Base-by-base conservation (phyloP, 208 protist genomes). In the Trichomonas gallinae region DNA sequence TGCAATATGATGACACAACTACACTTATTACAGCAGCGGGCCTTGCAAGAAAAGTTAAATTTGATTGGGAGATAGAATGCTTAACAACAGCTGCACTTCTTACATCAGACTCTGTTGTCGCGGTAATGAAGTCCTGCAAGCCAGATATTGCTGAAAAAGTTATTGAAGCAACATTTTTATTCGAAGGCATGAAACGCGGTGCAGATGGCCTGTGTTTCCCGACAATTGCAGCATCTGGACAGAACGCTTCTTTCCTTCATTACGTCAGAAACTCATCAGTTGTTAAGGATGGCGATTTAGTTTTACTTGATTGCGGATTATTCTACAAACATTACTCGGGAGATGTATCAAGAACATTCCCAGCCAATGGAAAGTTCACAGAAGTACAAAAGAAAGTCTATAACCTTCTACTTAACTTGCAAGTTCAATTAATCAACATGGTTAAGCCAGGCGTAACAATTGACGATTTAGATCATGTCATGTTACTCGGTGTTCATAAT, bases 341-440 rank as follows among this genome's bases (percentile, higher is more conserved):
- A 42, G 98, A 98, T 96, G 97, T 97, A 45, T 98, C 98, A 11
- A 88, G 97, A 51, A 97, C 96, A 8, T 98, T 97, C 96, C 98
- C 98, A 3, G 97, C 96, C 0, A 93, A 36, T 63, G 97, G 97
- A 23, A 96, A 81, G 31, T 98, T 98, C 96, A 97, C 88, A n/a
- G 23, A 96, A 23, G 45, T 96, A 0, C 97, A 98, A 91, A 96
- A 96, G 26, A 36, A 51, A 23, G 46, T 98, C 13, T 98, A 98
- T 81, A 88, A 97, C 17, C 82, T 97, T 38, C 97, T 98, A 31
- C 88, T 98, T 0, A 96, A 96, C 0, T 96, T 96, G 17, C 97
- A 98, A 45, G 49, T 63, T 0, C 96, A 87, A 23, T 91, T 97
- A 3, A 89, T 97, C 15, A 58, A 83, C 42, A 36, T 82, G 13